Evolutionary conservation across 768 basidiomycete genomes (phyloP).

Genomic region (Lyophyllum semitale): DNA sequence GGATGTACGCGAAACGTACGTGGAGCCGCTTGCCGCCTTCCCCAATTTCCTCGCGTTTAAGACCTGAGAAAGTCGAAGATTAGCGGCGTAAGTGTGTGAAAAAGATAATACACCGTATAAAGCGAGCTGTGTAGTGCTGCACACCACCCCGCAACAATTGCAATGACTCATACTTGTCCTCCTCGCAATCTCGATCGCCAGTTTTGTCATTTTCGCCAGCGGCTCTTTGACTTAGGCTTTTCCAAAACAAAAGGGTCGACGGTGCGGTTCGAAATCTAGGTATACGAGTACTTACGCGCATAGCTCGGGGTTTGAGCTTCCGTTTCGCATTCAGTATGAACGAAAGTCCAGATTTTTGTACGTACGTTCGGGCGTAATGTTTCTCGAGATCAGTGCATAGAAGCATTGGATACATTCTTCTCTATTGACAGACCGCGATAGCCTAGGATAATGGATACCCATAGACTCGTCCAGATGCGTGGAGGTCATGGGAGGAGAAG

Average conservation of each 20-base stretch:
- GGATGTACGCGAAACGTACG: too few relatives aligned
- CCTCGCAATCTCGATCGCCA: conserved; percentile 87
- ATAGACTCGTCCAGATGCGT: conserved; percentile 53
- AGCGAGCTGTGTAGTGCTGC: too few relatives aligned
- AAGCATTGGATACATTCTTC: conserved; percentile 99
- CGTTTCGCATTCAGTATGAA: conserved; percentile 84
- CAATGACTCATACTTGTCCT: conserved; percentile 85
- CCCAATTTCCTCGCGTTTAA: too few relatives aligned
- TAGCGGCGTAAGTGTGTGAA: too few relatives aligned
- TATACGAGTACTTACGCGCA: conserved; percentile 55
- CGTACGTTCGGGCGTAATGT: conserved; percentile 77
- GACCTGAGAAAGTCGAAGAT: too few relatives aligned
- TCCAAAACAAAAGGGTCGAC: neutral
- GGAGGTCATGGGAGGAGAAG: conserved; percentile 55
- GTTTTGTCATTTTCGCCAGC: conserved; percentile 84
- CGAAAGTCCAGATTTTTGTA: conserved; percentile 67
- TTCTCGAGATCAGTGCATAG: conserved; percentile 72
- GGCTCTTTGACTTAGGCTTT: conserved; percentile 82
- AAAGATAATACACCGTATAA: too few relatives aligned
- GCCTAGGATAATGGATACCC: conserved; percentile 53
- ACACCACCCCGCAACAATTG: too few relatives aligned
- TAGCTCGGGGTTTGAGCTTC: conserved; percentile 58
- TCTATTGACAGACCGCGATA: conserved; percentile 76
- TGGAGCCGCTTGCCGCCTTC: too few relatives aligned
- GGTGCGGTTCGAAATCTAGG: neutral